Evolutionary conservation across 2,329 filamentous ascomycete species (phyloP), one percentile per base, ranked within the genome.

Genomic region (Fonsecaea monophora): DNA sequence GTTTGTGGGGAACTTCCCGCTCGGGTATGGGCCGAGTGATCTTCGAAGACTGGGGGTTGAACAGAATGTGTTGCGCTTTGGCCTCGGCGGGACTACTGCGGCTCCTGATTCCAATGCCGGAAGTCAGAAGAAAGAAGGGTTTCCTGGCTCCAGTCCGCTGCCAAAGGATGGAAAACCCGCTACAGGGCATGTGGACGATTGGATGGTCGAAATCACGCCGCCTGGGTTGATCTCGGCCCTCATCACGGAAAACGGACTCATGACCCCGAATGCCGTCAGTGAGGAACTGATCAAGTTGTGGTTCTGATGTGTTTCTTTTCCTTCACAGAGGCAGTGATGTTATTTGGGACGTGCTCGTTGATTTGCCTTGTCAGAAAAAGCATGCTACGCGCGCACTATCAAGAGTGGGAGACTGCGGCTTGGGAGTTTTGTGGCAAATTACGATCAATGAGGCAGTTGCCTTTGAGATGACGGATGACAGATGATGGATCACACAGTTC

Each of bases 1-100:
- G 81, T 97, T 99, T 76, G 92, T 96, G 54, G 86, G 93, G 74
- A 85, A 95, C 63, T 95, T 94, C 74, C 92, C 94, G 1, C 81
- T 95, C 25, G 88, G 90, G 69, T 68, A 50, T 48, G 70, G 70
- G 25, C 67, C 67, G 2, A 48, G 21, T 18, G 71, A 72, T 42
- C 57, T 73, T 35, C 65, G 63, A 12, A 65, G 62, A 3, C 92
- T 97, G 79, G 87, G 89, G 66, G 88, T 96, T 71, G 86, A 90
- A 75, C 92, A 97, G 78, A 85, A 87, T 38, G 85, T 96, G 13
- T 83, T 95, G 66, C 87, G 92, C 57, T 96, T 95, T 77, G 84
- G 84, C 73, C 87, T 38, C 25, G 25, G 56, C 86, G 1, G 82
- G 35, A 45, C 3, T 13, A 42, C 32, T 4, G 35, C 35, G 4